phyloP scores from a whole-genome alignment of 2,329 filamentous ascomycete species.

The Penicillium nordicum region DNA sequence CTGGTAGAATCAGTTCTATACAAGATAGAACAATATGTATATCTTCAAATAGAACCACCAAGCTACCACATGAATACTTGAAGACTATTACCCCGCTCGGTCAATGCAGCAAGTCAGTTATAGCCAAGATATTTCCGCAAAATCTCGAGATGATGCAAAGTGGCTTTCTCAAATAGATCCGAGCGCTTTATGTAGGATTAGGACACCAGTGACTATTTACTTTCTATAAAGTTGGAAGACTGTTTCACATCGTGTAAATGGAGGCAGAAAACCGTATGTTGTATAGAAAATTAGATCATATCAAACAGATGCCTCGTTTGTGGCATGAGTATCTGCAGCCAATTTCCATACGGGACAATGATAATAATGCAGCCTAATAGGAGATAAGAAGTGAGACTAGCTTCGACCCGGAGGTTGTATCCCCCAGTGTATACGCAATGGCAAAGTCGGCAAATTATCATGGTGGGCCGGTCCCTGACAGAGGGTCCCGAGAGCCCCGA shows the following conservation, averaged over 20 bases:
- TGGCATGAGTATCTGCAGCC: background rate
- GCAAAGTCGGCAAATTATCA: background rate
- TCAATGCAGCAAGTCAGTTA: background rate
- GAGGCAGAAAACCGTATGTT: background rate
- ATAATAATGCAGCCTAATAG: background rate
- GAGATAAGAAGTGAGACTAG: background rate
- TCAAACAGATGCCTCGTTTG: background rate
- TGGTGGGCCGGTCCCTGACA: constrained; percentile 15
- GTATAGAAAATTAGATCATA: background rate
- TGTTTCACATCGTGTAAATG: background rate
- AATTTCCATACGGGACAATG: background rate
- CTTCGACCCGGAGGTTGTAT: background rate
- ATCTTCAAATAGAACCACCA: background rate
- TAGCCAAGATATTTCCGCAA: background rate
- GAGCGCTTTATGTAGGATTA: constrained; percentile 9
- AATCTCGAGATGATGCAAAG: constrained; percentile 9
- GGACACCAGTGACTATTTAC: background rate
- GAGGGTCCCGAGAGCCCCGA: constrained; percentile 24
- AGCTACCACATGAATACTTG: background rate
- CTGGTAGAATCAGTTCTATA: background rate
- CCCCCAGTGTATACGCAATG: background rate
- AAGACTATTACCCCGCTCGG: background rate
- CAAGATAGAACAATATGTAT: background rate
- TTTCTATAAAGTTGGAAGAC: background rate
- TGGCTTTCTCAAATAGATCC: constrained; percentile 9